Percentiles rank a stretch among this genome's conserved stretches.
phyloP scores from a whole-genome alignment of 2,329 filamentous ascomycete species.

The Geosmithia morbida region DNA sequence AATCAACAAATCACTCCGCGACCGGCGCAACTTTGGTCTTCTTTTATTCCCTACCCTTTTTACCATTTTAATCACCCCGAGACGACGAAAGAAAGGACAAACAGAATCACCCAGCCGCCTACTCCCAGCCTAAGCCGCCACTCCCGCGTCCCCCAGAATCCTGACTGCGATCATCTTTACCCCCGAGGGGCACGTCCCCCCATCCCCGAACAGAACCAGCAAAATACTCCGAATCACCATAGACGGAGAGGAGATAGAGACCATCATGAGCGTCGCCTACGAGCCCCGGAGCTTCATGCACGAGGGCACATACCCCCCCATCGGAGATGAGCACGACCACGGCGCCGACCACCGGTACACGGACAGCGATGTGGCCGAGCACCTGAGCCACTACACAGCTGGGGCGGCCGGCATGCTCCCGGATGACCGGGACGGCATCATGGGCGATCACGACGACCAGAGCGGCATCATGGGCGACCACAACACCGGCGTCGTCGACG shows the following conservation, averaged over 20 bases:
- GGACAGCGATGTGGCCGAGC: conserved; percentile 26
- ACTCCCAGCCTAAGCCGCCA: no score
- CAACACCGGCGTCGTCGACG: conserved; percentile 21
- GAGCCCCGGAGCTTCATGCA: conserved; percentile 33
- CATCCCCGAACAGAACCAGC: neutral
- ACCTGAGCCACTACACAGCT: conserved; percentile 26
- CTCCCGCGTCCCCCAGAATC: no score
- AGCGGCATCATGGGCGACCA: conserved; percentile 18
- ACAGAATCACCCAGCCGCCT: no score
- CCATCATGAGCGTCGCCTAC: conserved; percentile 36
- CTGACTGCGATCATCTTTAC: no score
- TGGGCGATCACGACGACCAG: conserved; percentile 14
- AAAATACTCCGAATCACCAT: neutral
- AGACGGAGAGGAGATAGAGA: neutral
- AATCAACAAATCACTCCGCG: neutral
- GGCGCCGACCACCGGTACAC: conserved; percentile 24
- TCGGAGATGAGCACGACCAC: conserved; percentile 28
- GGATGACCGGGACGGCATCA: conserved; percentile 16
- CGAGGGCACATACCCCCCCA: conserved; percentile 30
- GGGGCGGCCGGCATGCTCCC: conserved; percentile 18
- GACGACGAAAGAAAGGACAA: no score
- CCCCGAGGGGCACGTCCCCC: no score
- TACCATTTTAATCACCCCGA: no score
- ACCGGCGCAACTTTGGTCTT: conserved; percentile 1
- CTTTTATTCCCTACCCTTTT: no score